Conservation (phyloP, 2,329 filamentous ascomycete genomes). For the Microsporum canis region DNA sequence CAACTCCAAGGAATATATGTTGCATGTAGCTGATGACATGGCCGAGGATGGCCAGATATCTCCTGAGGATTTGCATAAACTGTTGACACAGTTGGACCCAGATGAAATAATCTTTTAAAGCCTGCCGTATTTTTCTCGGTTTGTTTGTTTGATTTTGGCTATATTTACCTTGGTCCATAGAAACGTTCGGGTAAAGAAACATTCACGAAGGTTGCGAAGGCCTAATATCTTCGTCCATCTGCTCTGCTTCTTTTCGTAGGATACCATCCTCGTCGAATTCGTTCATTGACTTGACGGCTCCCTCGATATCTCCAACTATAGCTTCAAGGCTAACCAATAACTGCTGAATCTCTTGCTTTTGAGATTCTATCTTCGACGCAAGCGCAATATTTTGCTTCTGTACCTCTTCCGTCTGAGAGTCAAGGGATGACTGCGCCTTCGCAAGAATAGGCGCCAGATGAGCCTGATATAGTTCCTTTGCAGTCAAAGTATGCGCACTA, state of each 20-base stretch:
- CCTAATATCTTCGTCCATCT: constrained; percentile 35
- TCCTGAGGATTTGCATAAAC: constrained; percentile 15
- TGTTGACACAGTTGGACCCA: constrained; percentile 10
- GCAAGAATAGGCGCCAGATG: constrained; percentile 48
- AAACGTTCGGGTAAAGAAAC: neutral
- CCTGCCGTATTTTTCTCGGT: neutral
- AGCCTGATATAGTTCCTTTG: constrained; percentile 46
- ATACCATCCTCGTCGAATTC: constrained; percentile 29
- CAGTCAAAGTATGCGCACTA: constrained; percentile 49
- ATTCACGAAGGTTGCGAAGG: constrained; percentile 21
- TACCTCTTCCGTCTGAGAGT: constrained; percentile 38
- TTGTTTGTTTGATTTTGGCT: neutral
- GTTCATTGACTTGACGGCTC: constrained; percentile 33
- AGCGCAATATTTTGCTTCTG: constrained; percentile 45
- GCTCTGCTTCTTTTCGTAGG: constrained; percentile 32
- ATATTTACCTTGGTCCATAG: neutral
- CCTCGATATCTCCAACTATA: constrained; percentile 47
- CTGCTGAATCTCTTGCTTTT: constrained; percentile 47
- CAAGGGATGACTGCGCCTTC: constrained; percentile 40
- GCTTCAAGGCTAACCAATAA: constrained; percentile 45
- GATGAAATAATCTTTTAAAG: constrained; percentile 16
- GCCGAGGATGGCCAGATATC: constrained; percentile 42
- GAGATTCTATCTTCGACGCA: constrained; percentile 40
- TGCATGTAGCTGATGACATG: constrained; percentile 39
- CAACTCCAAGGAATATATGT: constrained; percentile 28